Evolutionary conservation across 73 alveolate genomes (phyloP).

Genomic region (Effrenium voratum): DNA sequence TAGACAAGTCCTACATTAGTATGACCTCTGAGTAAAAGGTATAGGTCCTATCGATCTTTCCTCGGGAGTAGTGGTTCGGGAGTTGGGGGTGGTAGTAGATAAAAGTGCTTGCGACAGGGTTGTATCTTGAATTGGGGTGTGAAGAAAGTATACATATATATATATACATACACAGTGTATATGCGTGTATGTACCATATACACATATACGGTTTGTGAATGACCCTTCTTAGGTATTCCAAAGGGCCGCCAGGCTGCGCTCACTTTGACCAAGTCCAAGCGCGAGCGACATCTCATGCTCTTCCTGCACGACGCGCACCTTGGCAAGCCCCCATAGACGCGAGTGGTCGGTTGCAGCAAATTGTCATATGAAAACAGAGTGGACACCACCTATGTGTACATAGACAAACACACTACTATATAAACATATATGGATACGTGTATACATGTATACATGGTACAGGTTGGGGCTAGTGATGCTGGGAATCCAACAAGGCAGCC

Average conservation of each 20-base stretch:
- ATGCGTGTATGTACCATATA: neutral
- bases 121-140: neutral
- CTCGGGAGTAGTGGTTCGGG: neutral
- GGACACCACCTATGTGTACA: neutral
- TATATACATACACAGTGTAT: neutral
- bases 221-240: too few species aligned
- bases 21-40: too few species aligned
- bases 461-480: neutral
- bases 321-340: neutral
- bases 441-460: neutral
- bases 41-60: too few species aligned
- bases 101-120: neutral
- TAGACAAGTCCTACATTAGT: too few species aligned
- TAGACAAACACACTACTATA: neutral
- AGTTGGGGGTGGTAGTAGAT: neutral
- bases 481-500: neutral
- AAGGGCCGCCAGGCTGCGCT: neutral
- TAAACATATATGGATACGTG: neutral
- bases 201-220: neutral
- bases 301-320: constrained; percentile 19
- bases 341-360: neutral
- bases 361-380: neutral
- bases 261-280: constrained; percentile 15
- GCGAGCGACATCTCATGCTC: constrained; percentile 46
- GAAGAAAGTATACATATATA: neutral